A percentile compares a stretch with the other conserved stretches of the same genome.
Evolutionary conservation across 495 filamentous ascomycete species (phyloP).

Genomic region (Aspergillus coremiiformis): DNA sequence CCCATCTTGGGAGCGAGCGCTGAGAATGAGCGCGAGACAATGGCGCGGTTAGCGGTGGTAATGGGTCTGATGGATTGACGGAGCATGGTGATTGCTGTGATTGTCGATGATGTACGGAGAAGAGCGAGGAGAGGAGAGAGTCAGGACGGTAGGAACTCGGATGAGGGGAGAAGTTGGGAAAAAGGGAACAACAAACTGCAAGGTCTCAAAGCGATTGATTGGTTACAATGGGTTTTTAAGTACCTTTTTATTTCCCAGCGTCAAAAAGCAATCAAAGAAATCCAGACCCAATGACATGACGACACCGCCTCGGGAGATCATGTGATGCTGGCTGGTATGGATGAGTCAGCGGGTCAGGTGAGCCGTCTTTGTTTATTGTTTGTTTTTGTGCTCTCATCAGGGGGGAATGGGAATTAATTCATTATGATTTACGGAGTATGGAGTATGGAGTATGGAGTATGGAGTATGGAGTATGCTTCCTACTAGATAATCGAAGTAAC

Average conservation of each 20-base stretch:
- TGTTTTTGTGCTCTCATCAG: background rate
- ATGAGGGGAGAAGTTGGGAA: constrained; percentile 3
- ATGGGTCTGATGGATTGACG: constrained; percentile 57
- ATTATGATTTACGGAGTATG: background rate
- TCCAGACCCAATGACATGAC: constrained; percentile 17
- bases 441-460: too few relatives aligned
- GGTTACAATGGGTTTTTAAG: background rate
- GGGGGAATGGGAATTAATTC: too few relatives aligned
- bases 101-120: too few relatives aligned
- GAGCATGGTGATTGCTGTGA: constrained; percentile 47
- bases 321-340: constrained; percentile 9
- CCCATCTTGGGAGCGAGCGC: constrained; percentile 53
- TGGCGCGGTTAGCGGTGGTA: constrained; percentile 41
- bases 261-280: background rate
- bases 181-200: too few relatives aligned
- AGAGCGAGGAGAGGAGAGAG: background rate
- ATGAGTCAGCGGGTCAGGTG: constrained; percentile 19
- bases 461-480: too few relatives aligned
- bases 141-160: constrained; percentile 1
- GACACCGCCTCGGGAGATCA: constrained; percentile 7
- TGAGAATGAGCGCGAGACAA: constrained; percentile 54
- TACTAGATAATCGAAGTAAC: too few relatives aligned
- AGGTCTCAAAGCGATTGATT: constrained; percentile 8
- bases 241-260: background rate
- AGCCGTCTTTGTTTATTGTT: background rate